phyloP scores from a whole-genome alignment of 306 rosid species.

The Inga leiocalycina region DNA sequence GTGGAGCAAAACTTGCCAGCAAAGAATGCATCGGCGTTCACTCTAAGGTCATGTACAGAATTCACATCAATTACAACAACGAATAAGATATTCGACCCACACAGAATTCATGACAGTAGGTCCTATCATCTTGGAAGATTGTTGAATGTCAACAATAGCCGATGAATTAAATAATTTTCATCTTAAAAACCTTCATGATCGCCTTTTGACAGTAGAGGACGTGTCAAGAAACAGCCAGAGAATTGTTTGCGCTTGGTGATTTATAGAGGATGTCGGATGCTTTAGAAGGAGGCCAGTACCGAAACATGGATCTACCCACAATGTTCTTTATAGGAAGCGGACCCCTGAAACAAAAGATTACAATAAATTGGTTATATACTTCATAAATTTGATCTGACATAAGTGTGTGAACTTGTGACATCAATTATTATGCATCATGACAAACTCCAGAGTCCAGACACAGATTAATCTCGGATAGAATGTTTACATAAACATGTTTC shows the following conservation, averaged over 20 bases:
- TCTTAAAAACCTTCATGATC: conserved; percentile 29
- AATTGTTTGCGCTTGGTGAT: conserved; percentile 37
- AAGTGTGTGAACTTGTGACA: not conserved
- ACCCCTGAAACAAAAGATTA: conserved; percentile 69
- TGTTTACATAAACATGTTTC: conserved; percentile 42
- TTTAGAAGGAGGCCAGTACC: conserved; percentile 98
- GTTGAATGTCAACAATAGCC: conserved; percentile 39
- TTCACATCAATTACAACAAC: conserved; percentile 23
- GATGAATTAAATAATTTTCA: conserved; percentile 30
- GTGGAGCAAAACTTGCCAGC: conserved; percentile 23
- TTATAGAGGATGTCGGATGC: conserved; percentile 49
- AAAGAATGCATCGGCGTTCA: conserved; percentile 6
- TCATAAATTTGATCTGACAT: not conserved
- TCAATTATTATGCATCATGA: not conserved
- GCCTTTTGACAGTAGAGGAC: not conserved
- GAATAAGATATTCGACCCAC: conserved; percentile 41
- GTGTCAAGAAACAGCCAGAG: conserved; percentile 67
- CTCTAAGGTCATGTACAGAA: conserved; percentile 47
- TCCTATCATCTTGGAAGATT: conserved; percentile 23
- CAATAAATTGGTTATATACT: conserved; percentile 34
- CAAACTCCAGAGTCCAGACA: not conserved
- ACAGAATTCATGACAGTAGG: conserved; percentile 25
- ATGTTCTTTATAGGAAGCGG: conserved; percentile 91
- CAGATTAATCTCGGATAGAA: conserved; percentile 13
- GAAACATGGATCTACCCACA: conserved; percentile 85